Evolutionary conservation across 148 eudicot species (phyloP).

Genomic region (Silene uniflora): DNA sequence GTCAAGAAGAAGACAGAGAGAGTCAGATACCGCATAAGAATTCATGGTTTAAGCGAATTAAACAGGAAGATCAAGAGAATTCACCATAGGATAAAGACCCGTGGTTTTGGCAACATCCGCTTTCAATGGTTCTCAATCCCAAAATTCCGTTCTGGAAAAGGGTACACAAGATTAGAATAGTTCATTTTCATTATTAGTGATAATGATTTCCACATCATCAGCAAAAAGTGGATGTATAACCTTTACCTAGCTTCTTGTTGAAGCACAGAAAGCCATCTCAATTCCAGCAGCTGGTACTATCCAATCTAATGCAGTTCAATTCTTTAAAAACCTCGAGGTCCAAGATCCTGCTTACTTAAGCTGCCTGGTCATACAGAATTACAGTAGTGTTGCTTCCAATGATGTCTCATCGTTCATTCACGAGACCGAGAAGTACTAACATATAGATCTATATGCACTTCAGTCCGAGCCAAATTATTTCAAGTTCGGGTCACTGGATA

Average conservation of each 20-base stretch:
- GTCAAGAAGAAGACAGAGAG: constrained; percentile 50
- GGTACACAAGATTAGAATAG: constrained; percentile 48
- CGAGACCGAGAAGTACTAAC: not conserved
- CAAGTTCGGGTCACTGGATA: not conserved
- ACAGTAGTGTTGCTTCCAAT: not conserved
- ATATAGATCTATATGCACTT: not conserved
- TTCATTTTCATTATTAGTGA: not conserved
- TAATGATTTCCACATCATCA: not conserved
- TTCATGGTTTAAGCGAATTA: constrained; percentile 44
- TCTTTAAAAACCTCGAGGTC: not conserved
- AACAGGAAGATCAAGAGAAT: constrained; percentile 55
- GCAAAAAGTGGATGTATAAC: not conserved
- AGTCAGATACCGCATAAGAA: constrained; percentile 49
- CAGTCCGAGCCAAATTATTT: not conserved
- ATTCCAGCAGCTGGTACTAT: not conserved
- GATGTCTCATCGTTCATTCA: not conserved
- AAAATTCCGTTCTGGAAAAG: constrained; percentile 39
- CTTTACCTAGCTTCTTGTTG: constrained; percentile 7
- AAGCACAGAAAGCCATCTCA: constrained; percentile 6
- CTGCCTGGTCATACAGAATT: not conserved
- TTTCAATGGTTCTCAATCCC: constrained; percentile 46
- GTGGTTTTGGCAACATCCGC: constrained; percentile 39
- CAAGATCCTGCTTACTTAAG: not conserved
- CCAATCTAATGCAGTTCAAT: not conserved
- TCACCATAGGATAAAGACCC: constrained; percentile 58